A percentile compares a stretch with the other conserved stretches of the same genome.
Conservation (phyloP, 176 grass and related monocot species). For the Cymbopogon citratus region DNA sequence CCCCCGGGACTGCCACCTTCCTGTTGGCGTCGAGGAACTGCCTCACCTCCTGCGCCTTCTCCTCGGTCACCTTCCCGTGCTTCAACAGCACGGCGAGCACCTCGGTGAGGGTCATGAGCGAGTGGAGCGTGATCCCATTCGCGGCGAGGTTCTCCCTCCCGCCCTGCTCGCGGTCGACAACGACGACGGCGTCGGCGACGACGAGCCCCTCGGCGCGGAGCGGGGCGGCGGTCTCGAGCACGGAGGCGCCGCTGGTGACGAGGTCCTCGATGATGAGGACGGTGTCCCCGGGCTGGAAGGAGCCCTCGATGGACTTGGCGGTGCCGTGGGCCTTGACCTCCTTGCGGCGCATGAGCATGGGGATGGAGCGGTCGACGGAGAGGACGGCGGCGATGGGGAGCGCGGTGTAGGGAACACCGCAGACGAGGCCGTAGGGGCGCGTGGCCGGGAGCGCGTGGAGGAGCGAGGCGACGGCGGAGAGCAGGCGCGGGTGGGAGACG, state of each 20-base stretch:
- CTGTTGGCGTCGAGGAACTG: constrained; percentile 73
- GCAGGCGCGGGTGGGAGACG: constrained; percentile 79
- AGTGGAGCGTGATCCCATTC: constrained; percentile 67
- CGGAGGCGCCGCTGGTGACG: constrained; percentile 88
- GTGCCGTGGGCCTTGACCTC: constrained; percentile 91
- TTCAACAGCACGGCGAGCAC: constrained; percentile 58
- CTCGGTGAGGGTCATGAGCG: constrained; percentile 72
- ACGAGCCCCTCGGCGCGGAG: constrained; percentile 61
- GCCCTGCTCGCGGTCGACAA: constrained; percentile 88
- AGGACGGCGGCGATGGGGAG: constrained; percentile 82
- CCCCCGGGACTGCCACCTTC: constrained; percentile 58
- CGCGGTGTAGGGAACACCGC: constrained; percentile 93
- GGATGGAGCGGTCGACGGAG: constrained; percentile 53
- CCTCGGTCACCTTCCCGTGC: constrained; percentile 55
- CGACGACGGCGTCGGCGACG: constrained; percentile 64
- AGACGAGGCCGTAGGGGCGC: constrained; percentile 63
- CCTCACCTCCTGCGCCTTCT: constrained; percentile 77
- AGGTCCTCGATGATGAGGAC: constrained; percentile 89
- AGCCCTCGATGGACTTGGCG: constrained; percentile 79
- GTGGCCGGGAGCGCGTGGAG: constrained; percentile 48
- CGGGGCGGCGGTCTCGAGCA: constrained; percentile 65
- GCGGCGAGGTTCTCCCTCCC: constrained; percentile 70
- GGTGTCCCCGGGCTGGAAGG: constrained; percentile 41
- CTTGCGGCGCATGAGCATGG: constrained; percentile 97
- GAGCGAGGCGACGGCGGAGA: constrained; percentile 59